These are phyloP conservation scores for Solanum chmielewskii DNA, from an alignment of 257 asterid species.

Conservation along the genomic window DNA sequence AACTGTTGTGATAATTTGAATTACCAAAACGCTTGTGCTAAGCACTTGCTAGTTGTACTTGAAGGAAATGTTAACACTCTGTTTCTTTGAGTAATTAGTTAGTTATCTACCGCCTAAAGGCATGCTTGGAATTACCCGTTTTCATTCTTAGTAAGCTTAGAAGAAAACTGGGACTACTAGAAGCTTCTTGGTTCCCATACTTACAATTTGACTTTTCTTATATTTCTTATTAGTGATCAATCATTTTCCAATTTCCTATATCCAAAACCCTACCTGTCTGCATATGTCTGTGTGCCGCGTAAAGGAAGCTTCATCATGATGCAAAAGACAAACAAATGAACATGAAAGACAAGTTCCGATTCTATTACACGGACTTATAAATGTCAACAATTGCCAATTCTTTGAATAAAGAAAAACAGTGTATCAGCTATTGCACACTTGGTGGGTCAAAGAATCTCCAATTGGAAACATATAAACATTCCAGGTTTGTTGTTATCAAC, in stretches of 20 bases:
- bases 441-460: neutral
- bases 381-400: neutral
- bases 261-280: neutral
- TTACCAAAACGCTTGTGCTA: neutral
- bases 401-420: neutral
- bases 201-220: neutral
- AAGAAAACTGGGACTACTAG: neutral
- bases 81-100: neutral
- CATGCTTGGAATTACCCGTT: neutral
- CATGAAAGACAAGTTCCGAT: neutral
- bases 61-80: neutral
- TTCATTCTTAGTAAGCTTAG: neutral
- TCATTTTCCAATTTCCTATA: neutral
- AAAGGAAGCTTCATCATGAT: neutral
- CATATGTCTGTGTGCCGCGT: neutral
- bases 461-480: neutral
- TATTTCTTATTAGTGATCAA: neutral
- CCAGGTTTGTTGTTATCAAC: conserved; percentile 6
- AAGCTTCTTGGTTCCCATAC: neutral
- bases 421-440: neutral
- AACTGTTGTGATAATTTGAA: neutral
- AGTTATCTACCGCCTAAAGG: neutral
- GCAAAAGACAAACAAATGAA: neutral
- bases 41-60: neutral
- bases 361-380: neutral